Base-by-base conservation (phyloP, 2,329 filamentous ascomycete genomes). In the Neopestalotiopsis sp. region DNA sequence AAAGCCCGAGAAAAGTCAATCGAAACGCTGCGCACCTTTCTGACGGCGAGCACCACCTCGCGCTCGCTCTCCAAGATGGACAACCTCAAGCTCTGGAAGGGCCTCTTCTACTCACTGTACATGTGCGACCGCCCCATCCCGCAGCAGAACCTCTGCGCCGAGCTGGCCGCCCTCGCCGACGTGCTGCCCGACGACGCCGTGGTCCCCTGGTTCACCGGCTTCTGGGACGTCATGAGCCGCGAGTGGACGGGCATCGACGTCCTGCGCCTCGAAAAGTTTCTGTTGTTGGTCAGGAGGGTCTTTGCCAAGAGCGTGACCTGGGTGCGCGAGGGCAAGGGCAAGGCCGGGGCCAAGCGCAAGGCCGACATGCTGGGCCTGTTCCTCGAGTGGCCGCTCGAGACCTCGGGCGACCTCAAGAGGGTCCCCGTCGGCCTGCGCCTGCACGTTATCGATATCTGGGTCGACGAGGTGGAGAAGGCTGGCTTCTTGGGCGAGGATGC, bases 81-180 rank as follows among this genome's bases (percentile, higher is more conserved):
- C 72, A 85, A 94, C 64, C 85, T 95, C 70, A 97, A 97, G 84
- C 88, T 98, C 73, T 97, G 94, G 94, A 97, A 97, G 79, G 95
- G 94, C 5, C 88, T 98, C 24, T 98, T 96, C 85, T 98, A 94
- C 86, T 92, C 91, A 77, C 89, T 96, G 76, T 98, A 94, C 92
- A 96, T 97, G 91, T 94, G 92, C 80, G 95, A 98, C 85, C 93
- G 94, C 62, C 91, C 94, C 12, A 83, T 91, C n/a, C 91, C 93
- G 2, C 95, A 98, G 84, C 94, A 97, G 84, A 88, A 88, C 58
- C 91, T 98, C 61, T 92, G 93, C 74, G 83, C 86, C 73, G 91
- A 95, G 71, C 91, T 98, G 67, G 92, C 94, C 58, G 87, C 82
- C 1, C 89, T 98, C 63, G 80, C 92, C 59, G 85, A 88, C 71